These are phyloP conservation scores for Cladosporium halotolerans DNA, from an alignment of 2,329 filamentous ascomycete species.

Conservation along the genomic window DNA sequence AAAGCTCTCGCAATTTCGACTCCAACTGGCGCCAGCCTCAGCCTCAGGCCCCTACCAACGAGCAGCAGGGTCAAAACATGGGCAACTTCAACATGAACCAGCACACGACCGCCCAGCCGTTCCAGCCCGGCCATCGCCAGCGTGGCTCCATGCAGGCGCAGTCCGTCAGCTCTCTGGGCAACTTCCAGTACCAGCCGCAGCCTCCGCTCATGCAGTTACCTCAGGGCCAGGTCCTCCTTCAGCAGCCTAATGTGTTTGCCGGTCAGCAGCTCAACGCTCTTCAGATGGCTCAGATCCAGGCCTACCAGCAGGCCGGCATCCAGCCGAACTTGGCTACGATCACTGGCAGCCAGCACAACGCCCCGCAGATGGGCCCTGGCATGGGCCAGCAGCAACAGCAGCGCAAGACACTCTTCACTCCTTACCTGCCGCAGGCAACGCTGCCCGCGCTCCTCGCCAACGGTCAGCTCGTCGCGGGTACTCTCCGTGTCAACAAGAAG, in stretches of 20 bases:
- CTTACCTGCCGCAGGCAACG: conserved; percentile 90
- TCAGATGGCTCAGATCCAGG: conserved; percentile 84
- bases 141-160: conserved; percentile 75
- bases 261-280: conserved; percentile 83
- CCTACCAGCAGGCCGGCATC: conserved; percentile 82
- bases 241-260: conserved; percentile 70
- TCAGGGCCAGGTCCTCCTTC: conserved; percentile 74
- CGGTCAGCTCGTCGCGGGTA: conserved; percentile 90
- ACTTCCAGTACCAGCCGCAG: conserved; percentile 81
- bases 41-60: conserved; percentile 42
- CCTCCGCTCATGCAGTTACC: conserved; percentile 82
- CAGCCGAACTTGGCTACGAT: conserved; percentile 38
- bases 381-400: conserved; percentile 72
- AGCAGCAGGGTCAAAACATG: conserved; percentile 44
- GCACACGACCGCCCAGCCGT: conserved; percentile 62
- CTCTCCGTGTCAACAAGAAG: conserved; percentile 98
- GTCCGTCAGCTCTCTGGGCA: conserved; percentile 74
- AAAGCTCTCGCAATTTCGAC: conserved; percentile 88
- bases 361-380: conserved; percentile 40
- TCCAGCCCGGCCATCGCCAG: conserved; percentile 86
- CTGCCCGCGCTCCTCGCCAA: conserved; percentile 84
- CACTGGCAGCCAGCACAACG: conserved; percentile 39
- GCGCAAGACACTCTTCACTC: conserved; percentile 96
- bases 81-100: conserved; percentile 65
- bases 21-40: conserved; percentile 84